phyloP scores from a whole-genome alignment of 768 basidiomycete species.

The Russula dissimulans region DNA sequence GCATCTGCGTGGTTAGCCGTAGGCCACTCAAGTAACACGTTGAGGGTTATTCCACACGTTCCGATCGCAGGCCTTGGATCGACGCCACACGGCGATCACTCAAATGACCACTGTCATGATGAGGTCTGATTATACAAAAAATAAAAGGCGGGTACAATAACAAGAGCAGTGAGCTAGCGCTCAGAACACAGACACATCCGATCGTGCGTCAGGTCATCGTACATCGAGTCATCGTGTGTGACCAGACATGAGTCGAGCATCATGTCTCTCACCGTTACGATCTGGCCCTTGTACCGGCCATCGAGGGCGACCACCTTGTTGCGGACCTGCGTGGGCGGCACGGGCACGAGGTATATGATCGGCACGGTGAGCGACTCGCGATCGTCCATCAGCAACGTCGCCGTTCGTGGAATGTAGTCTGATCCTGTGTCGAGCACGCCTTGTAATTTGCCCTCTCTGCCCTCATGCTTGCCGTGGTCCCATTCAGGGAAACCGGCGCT shows the following conservation, averaged over 20 bases:
- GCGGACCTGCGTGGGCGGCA: constrained; percentile 31
- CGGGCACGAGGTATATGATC: constrained; percentile 34
- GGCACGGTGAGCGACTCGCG: constrained; percentile 32
- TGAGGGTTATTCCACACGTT: not conserved
- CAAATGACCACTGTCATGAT: not conserved
- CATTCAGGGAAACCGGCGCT: constrained; percentile 28
- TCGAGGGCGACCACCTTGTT: constrained; percentile 44
- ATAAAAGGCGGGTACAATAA: not conserved
- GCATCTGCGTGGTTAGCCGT: not conserved
- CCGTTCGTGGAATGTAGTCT: constrained; percentile 25
- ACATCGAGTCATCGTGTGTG: constrained; percentile 16
- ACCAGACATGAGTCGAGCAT: constrained; percentile 14
- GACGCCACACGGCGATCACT: not conserved
- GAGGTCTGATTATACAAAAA: not conserved
- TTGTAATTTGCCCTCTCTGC: constrained; percentile 23
- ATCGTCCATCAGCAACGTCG: constrained; percentile 26
- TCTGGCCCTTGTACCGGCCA: constrained; percentile 34
- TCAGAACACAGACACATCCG: constrained; percentile 13
- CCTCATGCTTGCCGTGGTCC: constrained; percentile 29
- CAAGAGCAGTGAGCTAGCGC: not conserved
- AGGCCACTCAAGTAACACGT: no score
- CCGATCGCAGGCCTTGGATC: not conserved
- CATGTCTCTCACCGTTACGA: constrained; percentile 17
- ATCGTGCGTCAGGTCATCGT: constrained; percentile 17
- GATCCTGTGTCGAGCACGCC: constrained; percentile 24